These are phyloP conservation scores for Pseudozyma tsukubaensis DNA, from an alignment of 1,284 basidiomycete genomes.

Conservation along the genomic window DNA sequence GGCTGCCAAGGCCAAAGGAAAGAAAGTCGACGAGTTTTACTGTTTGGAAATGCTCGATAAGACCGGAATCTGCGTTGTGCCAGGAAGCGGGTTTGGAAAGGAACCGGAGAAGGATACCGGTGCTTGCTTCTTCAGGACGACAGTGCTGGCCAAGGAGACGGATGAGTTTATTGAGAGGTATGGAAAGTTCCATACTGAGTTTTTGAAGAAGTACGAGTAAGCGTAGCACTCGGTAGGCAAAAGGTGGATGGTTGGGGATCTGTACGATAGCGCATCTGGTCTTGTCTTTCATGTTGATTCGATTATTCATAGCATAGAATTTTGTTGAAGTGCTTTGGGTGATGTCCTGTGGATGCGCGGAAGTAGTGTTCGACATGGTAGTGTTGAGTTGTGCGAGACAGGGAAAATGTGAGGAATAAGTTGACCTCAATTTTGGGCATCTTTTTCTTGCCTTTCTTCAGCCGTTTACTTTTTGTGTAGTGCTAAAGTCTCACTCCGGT, in stretches of 20 bases:
- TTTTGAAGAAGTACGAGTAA: constrained; percentile 48
- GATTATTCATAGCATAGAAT: background rate
- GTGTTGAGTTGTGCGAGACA: background rate
- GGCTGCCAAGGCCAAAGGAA: constrained; percentile 50
- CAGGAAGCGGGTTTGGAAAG: constrained; percentile 65
- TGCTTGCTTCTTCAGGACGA: constrained; percentile 63
- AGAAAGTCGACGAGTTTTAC: constrained; percentile 66
- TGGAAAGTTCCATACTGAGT: constrained; percentile 61
- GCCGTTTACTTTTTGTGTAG: background rate
- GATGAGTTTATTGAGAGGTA: constrained; percentile 64
- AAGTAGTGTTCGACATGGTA: background rate
- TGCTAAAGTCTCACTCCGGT: background rate
- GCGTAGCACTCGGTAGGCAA: too few species aligned
- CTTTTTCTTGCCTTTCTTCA: background rate
- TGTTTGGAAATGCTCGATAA: constrained; percentile 63
- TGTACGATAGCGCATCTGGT: too few species aligned
- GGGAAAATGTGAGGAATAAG: background rate
- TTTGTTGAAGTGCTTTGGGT: background rate
- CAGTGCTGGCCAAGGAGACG: constrained; percentile 66
- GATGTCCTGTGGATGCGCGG: background rate
- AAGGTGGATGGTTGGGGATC: background rate
- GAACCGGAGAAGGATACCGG: constrained; percentile 50
- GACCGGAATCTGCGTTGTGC: constrained; percentile 67
- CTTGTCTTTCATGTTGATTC: too few species aligned
- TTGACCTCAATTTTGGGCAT: background rate